A percentile compares a stretch with the other conserved stretches of the same genome.
These are phyloP conservation scores for Nannizzia gypsea DNA, from an alignment of 2,329 filamentous ascomycete genomes.

Conservation along the genomic window DNA sequence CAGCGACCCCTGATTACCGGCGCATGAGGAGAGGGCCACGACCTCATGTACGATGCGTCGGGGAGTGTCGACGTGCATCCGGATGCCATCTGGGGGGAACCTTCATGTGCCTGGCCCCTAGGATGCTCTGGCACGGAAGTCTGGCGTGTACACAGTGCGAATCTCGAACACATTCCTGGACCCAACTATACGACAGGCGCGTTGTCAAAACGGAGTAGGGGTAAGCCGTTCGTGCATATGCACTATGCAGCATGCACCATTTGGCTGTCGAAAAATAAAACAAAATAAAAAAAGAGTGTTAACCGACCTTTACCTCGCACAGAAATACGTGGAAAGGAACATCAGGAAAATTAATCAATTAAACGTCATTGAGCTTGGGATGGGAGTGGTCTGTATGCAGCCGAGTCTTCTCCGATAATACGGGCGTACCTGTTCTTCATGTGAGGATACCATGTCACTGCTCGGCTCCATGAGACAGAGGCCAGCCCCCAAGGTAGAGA, in stretches of 20 bases:
- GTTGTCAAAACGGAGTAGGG: constrained; percentile 1
- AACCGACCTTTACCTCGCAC: neutral
- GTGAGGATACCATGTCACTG: too few relatives aligned
- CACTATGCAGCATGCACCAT: neutral
- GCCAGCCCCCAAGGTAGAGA: neutral
- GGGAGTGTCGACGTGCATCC: constrained; percentile 2
- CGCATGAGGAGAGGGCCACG: neutral
- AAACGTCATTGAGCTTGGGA: neutral
- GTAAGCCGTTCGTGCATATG: constrained; percentile 2
- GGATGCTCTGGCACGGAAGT: neutral
- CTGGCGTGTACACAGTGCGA: neutral
- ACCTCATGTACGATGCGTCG: neutral
- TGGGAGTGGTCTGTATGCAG: neutral
- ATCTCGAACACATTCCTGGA: neutral
- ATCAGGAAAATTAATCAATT: neutral
- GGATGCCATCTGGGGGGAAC: constrained; percentile 2
- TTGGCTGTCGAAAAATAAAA: neutral
- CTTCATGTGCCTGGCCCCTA: neutral
- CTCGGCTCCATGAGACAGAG: too few relatives aligned
- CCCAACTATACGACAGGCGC: constrained; percentile 2
- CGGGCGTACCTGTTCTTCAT: too few relatives aligned
- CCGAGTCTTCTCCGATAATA: neutral
- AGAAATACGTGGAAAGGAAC: neutral
- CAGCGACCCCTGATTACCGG: neutral
- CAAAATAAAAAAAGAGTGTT: too few relatives aligned